Evolutionary conservation across 768 basidiomycete genomes (phyloP).

Genomic region (Xerocomellus amylosporus): DNA sequence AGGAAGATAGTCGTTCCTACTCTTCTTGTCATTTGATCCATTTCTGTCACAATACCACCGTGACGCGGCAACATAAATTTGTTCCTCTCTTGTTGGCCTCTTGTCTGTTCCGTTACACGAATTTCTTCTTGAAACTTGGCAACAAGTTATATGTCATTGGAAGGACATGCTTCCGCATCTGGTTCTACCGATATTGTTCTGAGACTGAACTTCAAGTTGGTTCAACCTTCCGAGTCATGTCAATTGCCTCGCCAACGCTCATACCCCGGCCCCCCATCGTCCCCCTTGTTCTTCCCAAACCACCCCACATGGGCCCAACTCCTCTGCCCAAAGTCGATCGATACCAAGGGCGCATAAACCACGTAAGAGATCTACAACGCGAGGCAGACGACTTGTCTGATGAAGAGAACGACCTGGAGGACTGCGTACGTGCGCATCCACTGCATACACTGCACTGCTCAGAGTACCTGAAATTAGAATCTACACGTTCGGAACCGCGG

Average conservation of each 20-base stretch:
- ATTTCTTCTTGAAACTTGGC: too few relatives aligned
- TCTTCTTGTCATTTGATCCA: too few relatives aligned
- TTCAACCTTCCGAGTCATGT: constrained; percentile 32
- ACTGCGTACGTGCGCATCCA: constrained; percentile 46
- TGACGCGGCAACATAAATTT: too few relatives aligned
- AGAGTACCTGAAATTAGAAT: constrained; percentile 40
- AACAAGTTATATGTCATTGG: too few relatives aligned
- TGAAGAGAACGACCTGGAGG: constrained; percentile 80
- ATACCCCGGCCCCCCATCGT: constrained; percentile 61
- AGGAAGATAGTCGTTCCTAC: too few relatives aligned
- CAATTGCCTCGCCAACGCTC: constrained; percentile 67
- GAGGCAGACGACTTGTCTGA: constrained; percentile 86
- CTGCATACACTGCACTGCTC: not conserved
- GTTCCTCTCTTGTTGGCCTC: too few relatives aligned
- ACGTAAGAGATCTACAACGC: constrained; percentile 62
- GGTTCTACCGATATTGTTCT: too few relatives aligned
- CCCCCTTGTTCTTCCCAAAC: constrained; percentile 63
- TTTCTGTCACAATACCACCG: too few relatives aligned
- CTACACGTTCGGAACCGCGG: constrained; percentile 62
- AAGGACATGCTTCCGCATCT: too few relatives aligned
- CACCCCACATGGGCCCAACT: constrained; percentile 62
- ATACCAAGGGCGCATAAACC: constrained; percentile 55
- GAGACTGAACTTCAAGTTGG: too few relatives aligned
- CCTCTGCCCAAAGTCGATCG: constrained; percentile 52
- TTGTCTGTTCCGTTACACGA: too few relatives aligned